Conservation (phyloP, 2,329 filamentous ascomycete genomes). For the Penicillium italicum region DNA sequence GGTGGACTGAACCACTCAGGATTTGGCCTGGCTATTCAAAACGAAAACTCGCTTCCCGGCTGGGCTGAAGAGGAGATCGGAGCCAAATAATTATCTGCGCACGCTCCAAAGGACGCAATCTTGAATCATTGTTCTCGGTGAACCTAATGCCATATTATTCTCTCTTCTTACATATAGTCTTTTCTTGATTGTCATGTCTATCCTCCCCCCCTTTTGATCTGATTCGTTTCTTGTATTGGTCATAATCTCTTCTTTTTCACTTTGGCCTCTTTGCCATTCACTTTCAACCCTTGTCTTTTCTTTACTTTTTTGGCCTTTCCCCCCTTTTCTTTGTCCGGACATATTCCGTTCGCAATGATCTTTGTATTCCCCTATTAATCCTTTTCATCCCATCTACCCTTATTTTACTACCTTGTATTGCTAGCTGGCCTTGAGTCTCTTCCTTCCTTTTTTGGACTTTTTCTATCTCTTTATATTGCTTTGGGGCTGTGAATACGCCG, state of each 20-base stretch:
- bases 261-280: constrained; percentile 20
- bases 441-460: constrained; percentile 18
- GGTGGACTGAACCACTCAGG: constrained; percentile 56
- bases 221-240: constrained; percentile 35
- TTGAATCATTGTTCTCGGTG: constrained; percentile 20
- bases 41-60: constrained; percentile 55
- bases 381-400: constrained; percentile 24
- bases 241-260: constrained; percentile 25
- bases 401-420: constrained; percentile 39
- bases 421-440: constrained; percentile 38
- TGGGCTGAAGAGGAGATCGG: constrained; percentile 64
- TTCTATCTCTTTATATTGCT: constrained; percentile 16
- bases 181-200: constrained; percentile 17
- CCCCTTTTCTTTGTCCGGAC: constrained; percentile 24
- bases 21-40: constrained; percentile 59
- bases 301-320: constrained; percentile 24
- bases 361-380: constrained; percentile 30
- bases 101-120: constrained; percentile 12
- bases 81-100: constrained; percentile 44
- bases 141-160: constrained; percentile 19
- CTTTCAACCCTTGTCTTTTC: constrained; percentile 16
- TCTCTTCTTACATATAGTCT: constrained; percentile 20
- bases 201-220: constrained; percentile 19
- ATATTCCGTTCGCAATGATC: constrained; percentile 25
- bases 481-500: constrained; percentile 9